Conservation (phyloP, 805 yeast species). For the Ogataea ramenticola region DNA sequence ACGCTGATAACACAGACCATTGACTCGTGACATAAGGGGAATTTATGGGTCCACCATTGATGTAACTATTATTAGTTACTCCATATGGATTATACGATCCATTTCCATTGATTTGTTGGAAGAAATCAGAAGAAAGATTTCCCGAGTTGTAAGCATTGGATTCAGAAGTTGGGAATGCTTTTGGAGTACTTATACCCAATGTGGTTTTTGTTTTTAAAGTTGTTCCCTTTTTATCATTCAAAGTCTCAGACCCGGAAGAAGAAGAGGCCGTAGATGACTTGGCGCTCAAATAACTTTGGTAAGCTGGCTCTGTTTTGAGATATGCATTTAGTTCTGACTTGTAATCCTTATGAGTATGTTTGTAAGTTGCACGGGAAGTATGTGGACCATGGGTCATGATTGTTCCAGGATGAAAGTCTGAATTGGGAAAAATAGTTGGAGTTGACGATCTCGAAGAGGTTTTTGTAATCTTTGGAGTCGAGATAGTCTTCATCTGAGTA, state of each 20-base stretch:
- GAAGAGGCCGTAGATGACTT: neutral
- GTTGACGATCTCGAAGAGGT: constrained; percentile 1
- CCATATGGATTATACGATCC: neutral
- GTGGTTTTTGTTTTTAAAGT: neutral
- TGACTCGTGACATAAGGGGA: neutral
- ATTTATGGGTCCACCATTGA: neutral
- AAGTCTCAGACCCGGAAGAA: neutral
- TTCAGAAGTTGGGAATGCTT: no score
- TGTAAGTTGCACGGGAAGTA: neutral
- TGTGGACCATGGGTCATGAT: neutral
- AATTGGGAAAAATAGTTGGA: neutral
- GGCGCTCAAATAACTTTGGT: neutral
- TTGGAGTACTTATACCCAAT: no score
- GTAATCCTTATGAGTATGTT: neutral
- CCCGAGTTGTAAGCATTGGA: no score
- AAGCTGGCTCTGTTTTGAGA: neutral
- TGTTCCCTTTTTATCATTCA: neutral
- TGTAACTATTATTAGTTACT: neutral
- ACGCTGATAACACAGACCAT: constrained; percentile 15
- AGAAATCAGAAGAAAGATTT: neutral
- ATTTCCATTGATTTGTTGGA: neutral
- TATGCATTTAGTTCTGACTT: no score
- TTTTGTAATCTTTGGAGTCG: neutral
- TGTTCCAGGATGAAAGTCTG: neutral
- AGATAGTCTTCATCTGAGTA: neutral